phyloP scores from a whole-genome alignment of 495 filamentous ascomycete genomes.

The Halenospora varia region DNA sequence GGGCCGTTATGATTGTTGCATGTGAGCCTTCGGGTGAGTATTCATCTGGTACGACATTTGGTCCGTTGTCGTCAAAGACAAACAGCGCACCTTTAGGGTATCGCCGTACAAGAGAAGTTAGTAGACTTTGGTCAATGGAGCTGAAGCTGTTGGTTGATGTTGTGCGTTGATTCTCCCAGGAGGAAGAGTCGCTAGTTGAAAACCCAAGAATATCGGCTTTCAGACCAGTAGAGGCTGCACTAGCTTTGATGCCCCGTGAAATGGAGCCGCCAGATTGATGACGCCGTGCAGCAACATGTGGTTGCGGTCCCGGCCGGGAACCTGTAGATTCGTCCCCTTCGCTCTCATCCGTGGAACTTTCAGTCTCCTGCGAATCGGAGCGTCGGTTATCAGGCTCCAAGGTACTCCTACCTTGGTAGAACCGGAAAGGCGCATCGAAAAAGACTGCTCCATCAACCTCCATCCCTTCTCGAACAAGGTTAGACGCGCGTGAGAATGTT shows the following conservation, averaged over 20 bases:
- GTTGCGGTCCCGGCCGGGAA: slow-evolving; percentile 4
- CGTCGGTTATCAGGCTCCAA: slow-evolving; percentile 10
- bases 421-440: slow-evolving; percentile 40
- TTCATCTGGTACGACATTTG: slow-evolving; percentile 13
- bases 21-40: background rate
- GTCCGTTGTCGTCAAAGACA: slow-evolving; percentile 31
- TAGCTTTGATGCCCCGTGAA: background rate
- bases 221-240: background rate
- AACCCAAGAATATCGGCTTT: slow-evolving; percentile 16
- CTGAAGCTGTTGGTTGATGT: background rate
- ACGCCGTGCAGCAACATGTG: background rate
- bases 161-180: slow-evolving; percentile 6
- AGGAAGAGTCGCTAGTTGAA: slow-evolving; percentile 6
- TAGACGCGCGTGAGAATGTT: slow-evolving; percentile 39
- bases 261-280: background rate
- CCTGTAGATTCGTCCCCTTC: background rate
- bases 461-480: slow-evolving; percentile 44
- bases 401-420: slow-evolving; percentile 17
- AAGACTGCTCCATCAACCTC: slow-evolving; percentile 47
- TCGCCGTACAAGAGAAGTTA: slow-evolving; percentile 26
- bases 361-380: background rate
- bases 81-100: slow-evolving; percentile 37
- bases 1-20: slow-evolving; percentile 12
- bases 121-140: slow-evolving; percentile 14
- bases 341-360: slow-evolving; percentile 4